These are phyloP conservation scores for Talaromyces trachyspermus DNA, from an alignment of 495 filamentous ascomycete genomes.

Conservation along the genomic window DNA sequence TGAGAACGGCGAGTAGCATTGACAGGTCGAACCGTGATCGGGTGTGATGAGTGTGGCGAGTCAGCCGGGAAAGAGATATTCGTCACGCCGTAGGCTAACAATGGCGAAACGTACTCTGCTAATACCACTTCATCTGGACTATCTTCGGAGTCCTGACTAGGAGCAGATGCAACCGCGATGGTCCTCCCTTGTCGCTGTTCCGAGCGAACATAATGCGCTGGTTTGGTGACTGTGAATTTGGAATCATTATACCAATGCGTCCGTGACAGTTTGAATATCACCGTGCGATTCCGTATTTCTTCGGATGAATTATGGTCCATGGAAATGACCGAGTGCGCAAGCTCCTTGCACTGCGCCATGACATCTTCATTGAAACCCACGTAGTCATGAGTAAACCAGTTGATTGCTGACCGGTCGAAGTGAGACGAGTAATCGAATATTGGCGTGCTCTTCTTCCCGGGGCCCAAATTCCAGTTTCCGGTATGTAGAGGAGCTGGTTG, in stretches of 20 bases:
- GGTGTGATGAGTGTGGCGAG: slow-evolving; percentile 6
- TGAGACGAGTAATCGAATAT: slow-evolving; percentile 4
- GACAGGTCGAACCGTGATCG: slow-evolving; percentile 2
- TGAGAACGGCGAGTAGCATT: slow-evolving; percentile 7
- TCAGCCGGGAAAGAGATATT: slow-evolving; percentile 3
- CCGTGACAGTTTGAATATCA: slow-evolving; percentile 8
- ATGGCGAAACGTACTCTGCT: slow-evolving; percentile 4
- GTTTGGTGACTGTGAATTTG: slow-evolving; percentile 1
- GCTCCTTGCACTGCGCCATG: slow-evolving; percentile 2
- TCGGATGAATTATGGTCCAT: neutral
- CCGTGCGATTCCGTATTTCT: neutral
- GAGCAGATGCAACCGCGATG: no score
- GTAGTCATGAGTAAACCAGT: slow-evolving; percentile 6
- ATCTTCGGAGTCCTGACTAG: neutral
- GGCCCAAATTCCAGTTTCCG: slow-evolving; percentile 9
- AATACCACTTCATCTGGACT: neutral
- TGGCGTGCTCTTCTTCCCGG: slow-evolving; percentile 5
- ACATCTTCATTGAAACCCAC: slow-evolving; percentile 5
- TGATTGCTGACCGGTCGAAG: neutral
- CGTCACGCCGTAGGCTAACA: slow-evolving; percentile 5
- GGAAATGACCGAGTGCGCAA: neutral
- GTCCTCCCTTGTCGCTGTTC: no score
- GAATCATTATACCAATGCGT: slow-evolving; percentile 8
- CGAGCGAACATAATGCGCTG: neutral
- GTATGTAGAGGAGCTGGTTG: slow-evolving; percentile 8